Conservation (phyloP, 345 rosid species). For the Ailanthus altissimus region DNA sequence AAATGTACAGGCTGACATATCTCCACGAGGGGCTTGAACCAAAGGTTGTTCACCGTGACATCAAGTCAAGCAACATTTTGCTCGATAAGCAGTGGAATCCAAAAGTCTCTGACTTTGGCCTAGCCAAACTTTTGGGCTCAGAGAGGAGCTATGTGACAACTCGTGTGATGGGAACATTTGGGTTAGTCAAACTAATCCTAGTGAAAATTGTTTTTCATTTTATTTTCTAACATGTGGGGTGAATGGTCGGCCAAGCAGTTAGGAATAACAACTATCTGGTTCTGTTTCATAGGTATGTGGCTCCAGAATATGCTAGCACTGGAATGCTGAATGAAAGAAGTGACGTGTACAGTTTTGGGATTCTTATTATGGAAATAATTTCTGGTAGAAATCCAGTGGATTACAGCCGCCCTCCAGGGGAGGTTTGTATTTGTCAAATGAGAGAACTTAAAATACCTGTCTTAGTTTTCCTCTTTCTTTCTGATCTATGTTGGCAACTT, state of each 20-base stretch:
- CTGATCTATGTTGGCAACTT: slow-evolving; percentile 1
- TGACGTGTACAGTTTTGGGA: slow-evolving; percentile 92
- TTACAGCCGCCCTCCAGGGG: slow-evolving; percentile 80
- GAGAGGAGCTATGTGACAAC: slow-evolving; percentile 88
- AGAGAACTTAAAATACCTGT: slow-evolving; percentile 6
- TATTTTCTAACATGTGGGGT: background rate
- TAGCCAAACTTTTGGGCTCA: slow-evolving; percentile 86
- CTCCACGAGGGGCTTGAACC: slow-evolving; percentile 93
- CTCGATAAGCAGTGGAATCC: slow-evolving; percentile 87
- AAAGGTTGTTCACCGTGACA: slow-evolving; percentile 86
- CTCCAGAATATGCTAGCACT: slow-evolving; percentile 97
- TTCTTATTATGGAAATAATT: slow-evolving; percentile 88
- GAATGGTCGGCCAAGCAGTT: background rate
- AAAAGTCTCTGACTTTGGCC: slow-evolving; percentile 85
- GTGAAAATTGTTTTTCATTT: background rate
- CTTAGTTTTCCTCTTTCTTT: slow-evolving; percentile 4
- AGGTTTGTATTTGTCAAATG: slow-evolving; percentile 44
- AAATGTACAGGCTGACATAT: slow-evolving; percentile 56
- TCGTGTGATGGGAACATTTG: slow-evolving; percentile 97
- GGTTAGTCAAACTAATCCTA: slow-evolving; percentile 42
- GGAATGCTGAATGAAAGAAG: slow-evolving; percentile 98
- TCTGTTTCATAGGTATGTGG: slow-evolving; percentile 63
- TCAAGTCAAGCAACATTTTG: slow-evolving; percentile 91
- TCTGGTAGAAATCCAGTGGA: slow-evolving; percentile 98
- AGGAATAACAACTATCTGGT: background rate